Evolutionary conservation across 2,329 filamentous ascomycete genomes (phyloP), one percentile per base, ranked within the genome.

Genomic region (Iodosphaeria phyllophila): DNA sequence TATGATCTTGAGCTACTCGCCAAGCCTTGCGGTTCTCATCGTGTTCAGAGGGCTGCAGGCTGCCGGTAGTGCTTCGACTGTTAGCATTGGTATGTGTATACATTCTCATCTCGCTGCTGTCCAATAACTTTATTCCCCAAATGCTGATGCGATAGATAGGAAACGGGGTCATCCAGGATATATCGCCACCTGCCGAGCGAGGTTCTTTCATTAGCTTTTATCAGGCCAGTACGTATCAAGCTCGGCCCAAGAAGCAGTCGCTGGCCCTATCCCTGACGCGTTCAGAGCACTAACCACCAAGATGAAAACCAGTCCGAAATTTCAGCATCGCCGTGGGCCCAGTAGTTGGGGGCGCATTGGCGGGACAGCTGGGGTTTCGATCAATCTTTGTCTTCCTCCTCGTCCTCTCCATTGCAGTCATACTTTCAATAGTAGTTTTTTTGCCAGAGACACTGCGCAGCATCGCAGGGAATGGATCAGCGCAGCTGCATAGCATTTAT

Each of bases 11-110:
- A 55, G 45, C 4, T 46, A 58, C 4, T 49, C 47, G 3, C 45
- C 46, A 3, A 57, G 49, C 20, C 60, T 58, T 28, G 39, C 42
- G 0, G 36, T 50, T 1, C 40, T 63, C 17, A 38, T 64, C 28
- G 35, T 53, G 3, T 50, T 64, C 13, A 44, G 60, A 21, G 53
- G 46, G 2, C 23, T 64, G 6, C 60, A 64, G 38, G 52, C 54
- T 7, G 50, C 51, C 2, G 58, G 58, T 3, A 57, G 54, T 31
- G 51, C 56, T 2, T 54, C 54, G 2, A 59, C 52, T 2, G 53
- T 58, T 3, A 54, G 54, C 20, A 52, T 62, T 20, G 56, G 56
- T 47, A 43, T 25, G 39, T 28, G 7, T 13, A 16, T n/a, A n/a
- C n/a, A n/a, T n/a, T n/a, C n/a, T n/a, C 10, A 16, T 11, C 9